Evolutionary conservation across 1,284 basidiomycete species (phyloP).

Genomic region (Malassezia caprae): DNA sequence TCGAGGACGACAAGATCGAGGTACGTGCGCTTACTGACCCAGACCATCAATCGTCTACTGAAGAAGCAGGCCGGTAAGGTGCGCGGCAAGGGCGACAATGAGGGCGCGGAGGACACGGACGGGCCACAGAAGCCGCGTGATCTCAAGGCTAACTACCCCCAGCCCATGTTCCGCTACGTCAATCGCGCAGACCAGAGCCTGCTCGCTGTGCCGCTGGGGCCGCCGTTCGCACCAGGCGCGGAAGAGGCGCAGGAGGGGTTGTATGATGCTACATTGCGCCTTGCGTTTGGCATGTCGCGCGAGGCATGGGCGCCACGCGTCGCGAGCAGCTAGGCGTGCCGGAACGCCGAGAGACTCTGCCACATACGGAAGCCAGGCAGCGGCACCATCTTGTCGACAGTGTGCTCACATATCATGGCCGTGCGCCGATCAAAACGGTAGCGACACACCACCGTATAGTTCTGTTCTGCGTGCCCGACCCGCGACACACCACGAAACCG

Average conservation of each 20-base stretch:
- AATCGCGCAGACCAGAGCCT: conserved; percentile 8
- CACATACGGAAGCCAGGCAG: conserved; percentile 34
- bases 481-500: conserved; percentile 35
- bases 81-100: conserved; percentile 19
- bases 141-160: conserved; percentile 3
- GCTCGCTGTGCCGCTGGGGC: conserved; percentile 17
- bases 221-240: neutral
- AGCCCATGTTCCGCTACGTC: conserved; percentile 21
- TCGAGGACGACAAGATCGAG: conserved; percentile 75
- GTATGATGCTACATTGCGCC: conserved; percentile 15
- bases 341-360: conserved; percentile 18
- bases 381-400: conserved; percentile 43
- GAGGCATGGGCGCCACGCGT: conserved; percentile 4
- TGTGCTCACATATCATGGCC: conserved; percentile 33
- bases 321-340: neutral
- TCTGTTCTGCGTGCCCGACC: conserved; percentile 27
- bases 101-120: neutral
- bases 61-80: conserved; percentile 56
- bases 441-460: conserved; percentile 40
- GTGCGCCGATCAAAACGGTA: conserved; percentile 37
- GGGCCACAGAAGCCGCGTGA: conserved; percentile 1
- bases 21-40: conserved; percentile 12
- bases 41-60: conserved; percentile 79
- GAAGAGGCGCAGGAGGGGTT: neutral
- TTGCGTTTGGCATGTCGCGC: conserved; percentile 5